Conservation (phyloP, 768 basidiomycete genomes). For the Lepiota venenata region DNA sequence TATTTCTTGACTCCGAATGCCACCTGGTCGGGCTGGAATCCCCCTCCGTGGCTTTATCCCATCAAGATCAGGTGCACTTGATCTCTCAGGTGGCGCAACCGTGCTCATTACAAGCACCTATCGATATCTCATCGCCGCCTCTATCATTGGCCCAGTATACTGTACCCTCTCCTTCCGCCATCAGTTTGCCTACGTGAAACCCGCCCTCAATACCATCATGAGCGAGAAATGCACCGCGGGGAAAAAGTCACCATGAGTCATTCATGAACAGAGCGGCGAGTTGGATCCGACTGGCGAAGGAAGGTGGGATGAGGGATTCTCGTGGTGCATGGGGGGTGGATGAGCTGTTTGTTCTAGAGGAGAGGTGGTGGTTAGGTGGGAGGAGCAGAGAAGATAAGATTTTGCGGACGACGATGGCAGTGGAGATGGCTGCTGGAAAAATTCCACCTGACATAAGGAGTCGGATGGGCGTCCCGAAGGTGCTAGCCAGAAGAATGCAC, state of each 20-base stretch:
- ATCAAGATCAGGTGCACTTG: no score
- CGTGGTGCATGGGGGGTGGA: constrained; percentile 37
- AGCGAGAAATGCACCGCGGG: constrained; percentile 55
- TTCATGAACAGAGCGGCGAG: constrained; percentile 59
- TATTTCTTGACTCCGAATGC: no score
- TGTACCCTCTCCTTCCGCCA: constrained; percentile 39
- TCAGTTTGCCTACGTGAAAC: constrained; percentile 67
- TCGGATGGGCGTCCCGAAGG: no score
- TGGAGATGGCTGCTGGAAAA: background rate
- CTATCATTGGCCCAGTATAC: constrained; percentile 13
- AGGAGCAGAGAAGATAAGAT: constrained; percentile 1
- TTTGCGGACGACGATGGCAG: constrained; percentile 7
- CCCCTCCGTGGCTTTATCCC: no score
- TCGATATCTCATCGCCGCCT: constrained; percentile 37
- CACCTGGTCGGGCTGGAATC: no score
- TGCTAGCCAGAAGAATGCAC: no score
- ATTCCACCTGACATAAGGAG: no score
- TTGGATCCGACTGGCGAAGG: constrained; percentile 35
- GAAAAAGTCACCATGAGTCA: constrained; percentile 36
- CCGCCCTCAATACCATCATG: constrained; percentile 57
- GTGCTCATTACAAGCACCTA: no score
- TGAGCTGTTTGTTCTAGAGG: constrained; percentile 29
- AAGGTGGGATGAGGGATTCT: constrained; percentile 36
- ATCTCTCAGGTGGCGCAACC: no score
- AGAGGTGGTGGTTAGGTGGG: constrained; percentile 40